These are phyloP conservation scores for Lantana camara DNA, from an alignment of 257 asterid species.

Conservation along the genomic window DNA sequence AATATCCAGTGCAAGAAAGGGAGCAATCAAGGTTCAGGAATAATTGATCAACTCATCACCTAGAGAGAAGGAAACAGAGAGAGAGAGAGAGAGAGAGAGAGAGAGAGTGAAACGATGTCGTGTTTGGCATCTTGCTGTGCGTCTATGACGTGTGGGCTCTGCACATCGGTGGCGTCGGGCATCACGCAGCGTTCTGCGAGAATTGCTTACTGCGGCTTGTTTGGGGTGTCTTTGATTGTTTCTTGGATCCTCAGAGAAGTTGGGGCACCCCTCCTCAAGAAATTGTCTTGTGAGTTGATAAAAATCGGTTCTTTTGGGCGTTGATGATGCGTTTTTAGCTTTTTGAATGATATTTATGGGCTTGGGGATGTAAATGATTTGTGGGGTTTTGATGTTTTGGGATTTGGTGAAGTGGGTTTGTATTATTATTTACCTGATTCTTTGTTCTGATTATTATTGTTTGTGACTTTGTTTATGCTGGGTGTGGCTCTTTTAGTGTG, in stretches of 20 bases:
- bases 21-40: background rate
- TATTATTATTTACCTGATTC: background rate
- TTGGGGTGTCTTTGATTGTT: conserved; percentile 69
- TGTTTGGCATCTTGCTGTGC: conserved; percentile 89
- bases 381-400: conserved; percentile 9
- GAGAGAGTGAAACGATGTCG: conserved; percentile 54
- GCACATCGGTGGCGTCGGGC: conserved; percentile 92
- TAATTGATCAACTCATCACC: conserved; percentile 18
- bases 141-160: conserved; percentile 91
- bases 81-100: too few species aligned
- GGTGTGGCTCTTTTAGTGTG: background rate
- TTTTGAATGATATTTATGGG: conserved; percentile 18
- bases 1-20: conserved; percentile 5
- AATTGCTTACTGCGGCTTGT: conserved; percentile 79
- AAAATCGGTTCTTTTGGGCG: background rate
- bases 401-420: conserved; percentile 17
- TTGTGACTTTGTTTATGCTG: background rate
- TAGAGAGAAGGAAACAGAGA: too few species aligned
- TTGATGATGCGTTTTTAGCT: background rate
- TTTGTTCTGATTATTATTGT: background rate
- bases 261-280: conserved; percentile 69
- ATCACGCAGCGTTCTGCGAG: conserved; percentile 88
- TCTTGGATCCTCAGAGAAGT: conserved; percentile 94
- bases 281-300: conserved; percentile 58
- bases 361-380: background rate